Percentiles rank a stretch among this genome's conserved stretches.
phyloP scores from a whole-genome alignment of 1,284 basidiomycete species.

The Cryptococcus wingfieldii region DNA sequence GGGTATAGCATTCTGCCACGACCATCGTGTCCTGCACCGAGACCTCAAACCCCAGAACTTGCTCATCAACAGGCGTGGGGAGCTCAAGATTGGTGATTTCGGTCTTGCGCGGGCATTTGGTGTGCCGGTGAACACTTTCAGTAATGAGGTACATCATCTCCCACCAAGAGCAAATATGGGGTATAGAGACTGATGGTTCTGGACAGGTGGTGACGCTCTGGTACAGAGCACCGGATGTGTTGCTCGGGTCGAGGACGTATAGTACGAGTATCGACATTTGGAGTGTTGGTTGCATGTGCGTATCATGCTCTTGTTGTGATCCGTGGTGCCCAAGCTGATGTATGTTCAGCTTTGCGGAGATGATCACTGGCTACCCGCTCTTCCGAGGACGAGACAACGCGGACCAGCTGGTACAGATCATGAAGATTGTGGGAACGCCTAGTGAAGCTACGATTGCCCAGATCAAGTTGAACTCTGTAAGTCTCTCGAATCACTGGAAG shows the following conservation, averaged over 20 bases:
- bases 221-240: conserved; percentile 96
- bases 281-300: conserved; percentile 72
- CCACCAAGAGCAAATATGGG: neutral
- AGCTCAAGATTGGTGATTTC: conserved; percentile 92
- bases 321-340: neutral
- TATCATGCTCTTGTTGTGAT: conserved; percentile 5
- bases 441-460: conserved; percentile 83
- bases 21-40: conserved; percentile 91
- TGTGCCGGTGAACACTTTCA: conserved; percentile 95
- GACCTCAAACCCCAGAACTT: conserved; percentile 98
- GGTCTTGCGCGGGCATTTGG: conserved; percentile 95
- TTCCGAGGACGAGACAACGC: conserved; percentile 98
- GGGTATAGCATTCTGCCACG: conserved; percentile 91
- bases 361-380: conserved; percentile 91
- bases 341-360: conserved; percentile 47
- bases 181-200: conserved; percentile 1
- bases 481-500: conserved; percentile 35
- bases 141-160: conserved; percentile 72
- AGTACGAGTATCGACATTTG: conserved; percentile 97
- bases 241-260: conserved; percentile 93
- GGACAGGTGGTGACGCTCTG: conserved; percentile 91
- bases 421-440: conserved; percentile 95
- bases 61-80: conserved; percentile 83
- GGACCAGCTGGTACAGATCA: conserved; percentile 95
- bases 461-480: conserved; percentile 84